These are phyloP conservation scores for Yamadazyma phyllophila DNA, from an alignment of 805 yeast genomes.

Conservation along the genomic window DNA sequence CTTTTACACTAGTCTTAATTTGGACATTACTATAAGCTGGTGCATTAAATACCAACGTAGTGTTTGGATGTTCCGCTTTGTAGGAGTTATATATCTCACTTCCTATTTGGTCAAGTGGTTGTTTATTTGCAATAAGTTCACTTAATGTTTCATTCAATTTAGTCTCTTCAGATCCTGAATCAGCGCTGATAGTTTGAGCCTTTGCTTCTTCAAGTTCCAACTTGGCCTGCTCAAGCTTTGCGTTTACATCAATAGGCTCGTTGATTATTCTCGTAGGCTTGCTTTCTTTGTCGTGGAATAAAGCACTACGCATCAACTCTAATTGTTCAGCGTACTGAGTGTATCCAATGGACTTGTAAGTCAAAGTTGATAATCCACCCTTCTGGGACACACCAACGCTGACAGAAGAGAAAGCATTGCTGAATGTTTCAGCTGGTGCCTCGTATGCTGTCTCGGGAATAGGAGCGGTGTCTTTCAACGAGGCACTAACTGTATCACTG, in stretches of 20 bases:
- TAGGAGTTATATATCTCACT: slow-evolving; percentile 15
- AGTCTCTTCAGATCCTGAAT: background rate
- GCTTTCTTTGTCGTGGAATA: slow-evolving; percentile 17
- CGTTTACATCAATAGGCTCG: slow-evolving; percentile 16
- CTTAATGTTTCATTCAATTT: slow-evolving; percentile 12
- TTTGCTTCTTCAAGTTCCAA: slow-evolving; percentile 18
- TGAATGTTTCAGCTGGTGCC: slow-evolving; percentile 20
- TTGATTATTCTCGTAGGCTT: slow-evolving; percentile 18
- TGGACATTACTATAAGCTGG: slow-evolving; percentile 10
- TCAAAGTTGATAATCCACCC: slow-evolving; percentile 41
- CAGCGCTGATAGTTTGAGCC: background rate
- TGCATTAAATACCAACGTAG: slow-evolving; percentile 16
- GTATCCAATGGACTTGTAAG: slow-evolving; percentile 40
- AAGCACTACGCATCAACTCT: slow-evolving; percentile 29
- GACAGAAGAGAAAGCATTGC: slow-evolving; percentile 29
- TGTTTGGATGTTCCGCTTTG: slow-evolving; percentile 16
- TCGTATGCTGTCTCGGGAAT: slow-evolving; percentile 16
- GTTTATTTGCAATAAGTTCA: slow-evolving; percentile 15
- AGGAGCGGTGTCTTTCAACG: slow-evolving; percentile 7
- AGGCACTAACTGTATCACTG: slow-evolving; percentile 12
- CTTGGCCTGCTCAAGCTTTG: slow-evolving; percentile 18
- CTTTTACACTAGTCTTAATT: slow-evolving; percentile 6
- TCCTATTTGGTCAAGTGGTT: slow-evolving; percentile 16
- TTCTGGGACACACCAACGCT: slow-evolving; percentile 40
- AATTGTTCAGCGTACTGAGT: slow-evolving; percentile 34